A percentile compares a stretch with the other conserved stretches of the same genome.
These are phyloP conservation scores for Paramyrothecium roridum DNA, from an alignment of 2,329 filamentous ascomycete genomes.

Conservation along the genomic window DNA sequence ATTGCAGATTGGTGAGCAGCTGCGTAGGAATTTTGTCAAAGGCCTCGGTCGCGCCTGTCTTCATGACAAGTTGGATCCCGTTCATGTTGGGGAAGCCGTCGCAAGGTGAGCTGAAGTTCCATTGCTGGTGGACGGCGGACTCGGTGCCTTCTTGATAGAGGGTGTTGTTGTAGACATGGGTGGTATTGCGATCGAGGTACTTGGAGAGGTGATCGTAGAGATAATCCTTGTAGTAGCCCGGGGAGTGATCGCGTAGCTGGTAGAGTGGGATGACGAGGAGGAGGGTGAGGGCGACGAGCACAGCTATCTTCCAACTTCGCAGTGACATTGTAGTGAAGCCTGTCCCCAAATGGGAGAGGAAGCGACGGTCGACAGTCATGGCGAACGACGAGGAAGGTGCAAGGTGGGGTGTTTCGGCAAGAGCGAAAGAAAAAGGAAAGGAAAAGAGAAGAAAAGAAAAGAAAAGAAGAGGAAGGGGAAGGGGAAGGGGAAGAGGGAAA, in stretches of 20 bases:
- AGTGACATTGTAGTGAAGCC: slow-evolving; percentile 9
- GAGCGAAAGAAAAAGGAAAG: too few species aligned
- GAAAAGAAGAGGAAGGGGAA: neutral
- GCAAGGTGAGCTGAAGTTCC: slow-evolving; percentile 35
- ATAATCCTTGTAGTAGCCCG: slow-evolving; percentile 18
- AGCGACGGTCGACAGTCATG: slow-evolving; percentile 11
- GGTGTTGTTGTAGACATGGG: slow-evolving; percentile 33
- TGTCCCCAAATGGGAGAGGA: slow-evolving; percentile 5
- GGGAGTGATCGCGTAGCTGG: slow-evolving; percentile 21
- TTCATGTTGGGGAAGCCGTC: slow-evolving; percentile 38
- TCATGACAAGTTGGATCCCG: slow-evolving; percentile 50
- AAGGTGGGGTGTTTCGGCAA: neutral
- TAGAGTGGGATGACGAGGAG: slow-evolving; percentile 26
- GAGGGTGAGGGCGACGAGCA: slow-evolving; percentile 20
- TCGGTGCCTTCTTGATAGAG: slow-evolving; percentile 32
- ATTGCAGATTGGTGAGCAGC: slow-evolving; percentile 50
- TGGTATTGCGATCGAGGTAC: slow-evolving; percentile 21
- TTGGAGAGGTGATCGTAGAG: slow-evolving; percentile 25
- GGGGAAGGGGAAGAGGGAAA: slow-evolving; percentile 1
- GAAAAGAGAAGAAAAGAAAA: neutral
- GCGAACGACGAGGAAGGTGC: neutral
- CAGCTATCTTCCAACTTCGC: slow-evolving; percentile 22
- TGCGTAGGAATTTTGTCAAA: slow-evolving; percentile 53
- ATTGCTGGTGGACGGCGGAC: slow-evolving; percentile 26
- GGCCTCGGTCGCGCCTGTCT: slow-evolving; percentile 56